Percentiles rank a stretch among this genome's conserved stretches.
Conservation (phyloP, 2,329 filamentous ascomycete genomes). For the Fusarium anguioides region DNA sequence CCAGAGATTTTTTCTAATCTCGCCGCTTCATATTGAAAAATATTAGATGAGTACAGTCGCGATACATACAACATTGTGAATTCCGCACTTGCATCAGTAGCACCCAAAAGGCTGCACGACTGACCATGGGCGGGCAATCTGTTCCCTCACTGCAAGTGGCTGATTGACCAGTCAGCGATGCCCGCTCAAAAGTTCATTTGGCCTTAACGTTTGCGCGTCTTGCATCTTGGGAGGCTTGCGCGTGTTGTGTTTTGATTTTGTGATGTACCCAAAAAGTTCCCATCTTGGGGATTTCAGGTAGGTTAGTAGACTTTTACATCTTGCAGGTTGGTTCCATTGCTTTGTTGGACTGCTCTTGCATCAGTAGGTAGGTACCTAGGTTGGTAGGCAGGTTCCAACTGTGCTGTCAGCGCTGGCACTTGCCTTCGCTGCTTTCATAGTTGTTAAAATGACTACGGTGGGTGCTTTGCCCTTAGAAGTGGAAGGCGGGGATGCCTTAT, state of each 20-base stretch:
- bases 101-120: slow-evolving; percentile 37
- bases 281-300: neutral
- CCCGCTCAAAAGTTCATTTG: slow-evolving; percentile 7
- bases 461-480: slow-evolving; percentile 5
- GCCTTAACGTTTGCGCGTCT: slow-evolving; percentile 15
- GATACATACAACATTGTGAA: slow-evolving; percentile 30
- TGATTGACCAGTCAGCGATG: slow-evolving; percentile 35
- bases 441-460: neutral
- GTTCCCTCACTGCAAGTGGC: slow-evolving; percentile 29
- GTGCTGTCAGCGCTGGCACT: neutral
- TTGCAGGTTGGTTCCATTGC: too few relatives aligned
- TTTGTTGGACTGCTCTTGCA: slow-evolving; percentile 10
- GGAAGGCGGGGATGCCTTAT: slow-evolving; percentile 3
- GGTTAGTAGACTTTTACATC: too few relatives aligned
- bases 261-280: slow-evolving; percentile 14
- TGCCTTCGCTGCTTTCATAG: neutral
- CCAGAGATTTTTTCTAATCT: slow-evolving; percentile 1
- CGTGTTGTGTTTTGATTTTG: slow-evolving; percentile 21
- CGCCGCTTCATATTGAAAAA: slow-evolving; percentile 3
- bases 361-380: neutral
- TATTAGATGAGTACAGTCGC: slow-evolving; percentile 41
- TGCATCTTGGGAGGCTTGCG: neutral
- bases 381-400: neutral
- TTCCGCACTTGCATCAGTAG: slow-evolving; percentile 41
- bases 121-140: slow-evolving; percentile 16